Conservation (phyloP, 345 rosid genomes). For the Acer campestre region DNA sequence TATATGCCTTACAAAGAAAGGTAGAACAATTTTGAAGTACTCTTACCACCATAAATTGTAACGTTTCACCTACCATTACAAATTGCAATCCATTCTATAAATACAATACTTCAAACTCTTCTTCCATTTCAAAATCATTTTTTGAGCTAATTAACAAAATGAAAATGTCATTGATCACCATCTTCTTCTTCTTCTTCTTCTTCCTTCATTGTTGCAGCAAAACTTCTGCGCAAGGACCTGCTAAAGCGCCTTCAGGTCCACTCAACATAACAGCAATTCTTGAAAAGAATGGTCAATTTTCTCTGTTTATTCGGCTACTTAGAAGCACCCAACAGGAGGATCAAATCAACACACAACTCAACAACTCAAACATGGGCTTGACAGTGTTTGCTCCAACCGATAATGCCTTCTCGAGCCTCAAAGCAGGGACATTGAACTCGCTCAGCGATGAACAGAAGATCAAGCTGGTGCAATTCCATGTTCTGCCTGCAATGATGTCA, state of each 20-base stretch:
- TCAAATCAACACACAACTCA: slow-evolving; percentile 78
- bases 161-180: slow-evolving; percentile 31
- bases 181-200: slow-evolving; percentile 32
- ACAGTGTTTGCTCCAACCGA: slow-evolving; percentile 86
- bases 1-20: slow-evolving; percentile 24
- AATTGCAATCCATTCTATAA: slow-evolving; percentile 12
- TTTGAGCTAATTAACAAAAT: slow-evolving; percentile 17
- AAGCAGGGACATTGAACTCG: slow-evolving; percentile 68
- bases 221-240: slow-evolving; percentile 48
- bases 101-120: slow-evolving; percentile 22
- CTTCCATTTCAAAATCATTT: background rate
- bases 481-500: slow-evolving; percentile 62
- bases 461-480: slow-evolving; percentile 78
- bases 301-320: slow-evolving; percentile 60
- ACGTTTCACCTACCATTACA: slow-evolving; percentile 42
- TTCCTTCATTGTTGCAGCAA: slow-evolving; percentile 31
- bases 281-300: slow-evolving; percentile 82
- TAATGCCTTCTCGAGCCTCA: slow-evolving; percentile 66
- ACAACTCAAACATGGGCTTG: slow-evolving; percentile 68
- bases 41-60: slow-evolving; percentile 32
- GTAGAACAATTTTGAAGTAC: slow-evolving; percentile 24
- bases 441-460: slow-evolving; percentile 69
- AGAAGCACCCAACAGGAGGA: slow-evolving; percentile 62
- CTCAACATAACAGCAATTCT: slow-evolving; percentile 71
- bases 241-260: slow-evolving; percentile 59